Percentiles rank a stretch among this genome's conserved stretches.
Conservation (phyloP, 495 filamentous ascomycete species). For the Rhizodiscina lignyota region DNA sequence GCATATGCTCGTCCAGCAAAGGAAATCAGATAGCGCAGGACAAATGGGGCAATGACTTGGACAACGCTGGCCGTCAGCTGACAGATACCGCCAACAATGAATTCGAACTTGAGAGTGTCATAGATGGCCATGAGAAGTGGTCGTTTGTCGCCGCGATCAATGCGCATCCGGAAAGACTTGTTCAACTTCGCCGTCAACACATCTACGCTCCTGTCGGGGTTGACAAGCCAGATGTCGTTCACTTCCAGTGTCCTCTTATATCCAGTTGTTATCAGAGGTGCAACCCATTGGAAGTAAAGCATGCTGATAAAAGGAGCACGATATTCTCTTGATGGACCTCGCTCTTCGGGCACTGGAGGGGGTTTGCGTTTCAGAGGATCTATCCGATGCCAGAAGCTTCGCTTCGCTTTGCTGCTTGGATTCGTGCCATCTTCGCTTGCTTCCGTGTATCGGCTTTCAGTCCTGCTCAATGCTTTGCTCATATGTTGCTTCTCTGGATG, state of each 20-base stretch:
- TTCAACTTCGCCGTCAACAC: conserved; percentile 45
- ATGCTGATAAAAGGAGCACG: conserved; percentile 40
- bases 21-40: conserved; percentile 22
- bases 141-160: conserved; percentile 48
- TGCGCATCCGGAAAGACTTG: conserved; percentile 48
- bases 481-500: too few relatives aligned
- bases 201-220: conserved; percentile 59
- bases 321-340: conserved; percentile 37
- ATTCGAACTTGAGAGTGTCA: conserved; percentile 75
- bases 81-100: conserved; percentile 66
- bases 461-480: neutral
- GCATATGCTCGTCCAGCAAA: conserved; percentile 50
- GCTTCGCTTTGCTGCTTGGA: neutral
- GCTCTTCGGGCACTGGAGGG: conserved; percentile 42
- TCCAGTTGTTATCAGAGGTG: conserved; percentile 52
- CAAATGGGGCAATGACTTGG: conserved; percentile 52
- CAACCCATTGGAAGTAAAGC: conserved; percentile 53
- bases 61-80: conserved; percentile 53
- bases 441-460: neutral
- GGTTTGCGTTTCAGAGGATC: conserved; percentile 50
- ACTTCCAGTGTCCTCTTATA: conserved; percentile 72
- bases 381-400: conserved; percentile 15
- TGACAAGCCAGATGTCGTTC: conserved; percentile 77
- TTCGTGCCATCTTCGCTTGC: neutral
- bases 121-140: conserved; percentile 68